These are phyloP conservation scores for Peziza echinospora DNA, from an alignment of 495 filamentous ascomycete genomes.

Conservation along the genomic window DNA sequence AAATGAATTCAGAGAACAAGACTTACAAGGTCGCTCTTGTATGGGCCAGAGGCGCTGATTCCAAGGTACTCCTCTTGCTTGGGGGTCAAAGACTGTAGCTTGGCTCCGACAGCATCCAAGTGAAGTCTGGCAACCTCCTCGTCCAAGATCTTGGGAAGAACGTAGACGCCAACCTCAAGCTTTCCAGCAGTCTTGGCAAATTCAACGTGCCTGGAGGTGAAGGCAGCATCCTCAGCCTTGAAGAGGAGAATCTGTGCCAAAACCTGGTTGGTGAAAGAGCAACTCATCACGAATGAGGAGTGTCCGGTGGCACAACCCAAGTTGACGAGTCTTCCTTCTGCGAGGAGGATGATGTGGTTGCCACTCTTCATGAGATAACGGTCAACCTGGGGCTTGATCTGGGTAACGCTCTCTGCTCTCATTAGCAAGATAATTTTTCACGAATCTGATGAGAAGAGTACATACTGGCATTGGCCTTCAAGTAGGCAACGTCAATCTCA, in stretches of 20 bases:
- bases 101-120: slow-evolving; percentile 76
- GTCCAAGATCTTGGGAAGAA: slow-evolving; percentile 93
- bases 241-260: slow-evolving; percentile 96
- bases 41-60: slow-evolving; percentile 64
- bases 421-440: not conserved
- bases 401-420: slow-evolving; percentile 53
- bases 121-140: slow-evolving; percentile 94
- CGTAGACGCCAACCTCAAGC: slow-evolving; percentile 82
- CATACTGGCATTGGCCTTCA: slow-evolving; percentile 65
- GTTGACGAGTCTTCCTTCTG: slow-evolving; percentile 97
- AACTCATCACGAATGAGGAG: slow-evolving; percentile 98
- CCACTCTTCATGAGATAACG: slow-evolving; percentile 86
- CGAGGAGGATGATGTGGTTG: slow-evolving; percentile 91
- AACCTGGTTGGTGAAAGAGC: slow-evolving; percentile 99
- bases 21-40: slow-evolving; percentile 34
- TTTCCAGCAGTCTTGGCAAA: slow-evolving; percentile 74
- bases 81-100: slow-evolving; percentile 62
- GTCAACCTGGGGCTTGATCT: slow-evolving; percentile 99
- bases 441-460: not conserved
- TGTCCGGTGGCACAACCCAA: slow-evolving; percentile 96
- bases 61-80: slow-evolving; percentile 90
- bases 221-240: slow-evolving; percentile 74
- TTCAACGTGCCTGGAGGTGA: slow-evolving; percentile 83
- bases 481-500: slow-evolving; percentile 98
- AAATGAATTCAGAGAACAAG: not conserved